Evolutionary conservation across 306 rosid species (phyloP).

Genomic region (Delonix regia): DNA sequence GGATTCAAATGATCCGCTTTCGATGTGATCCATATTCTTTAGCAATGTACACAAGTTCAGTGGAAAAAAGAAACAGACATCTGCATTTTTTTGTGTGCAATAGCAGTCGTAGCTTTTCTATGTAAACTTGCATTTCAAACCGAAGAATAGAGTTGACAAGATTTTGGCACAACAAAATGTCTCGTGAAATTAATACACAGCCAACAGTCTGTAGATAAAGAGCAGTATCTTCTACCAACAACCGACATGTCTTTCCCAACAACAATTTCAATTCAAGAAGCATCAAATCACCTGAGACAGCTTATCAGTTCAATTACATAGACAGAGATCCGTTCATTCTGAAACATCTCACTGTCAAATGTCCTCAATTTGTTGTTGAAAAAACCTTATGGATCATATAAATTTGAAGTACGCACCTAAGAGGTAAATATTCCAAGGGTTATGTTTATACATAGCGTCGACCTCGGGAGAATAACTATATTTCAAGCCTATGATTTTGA

Average conservation of each 20-base stretch:
- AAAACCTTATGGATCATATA: neutral
- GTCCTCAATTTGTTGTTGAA: neutral
- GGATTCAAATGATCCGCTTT: neutral
- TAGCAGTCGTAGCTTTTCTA: neutral
- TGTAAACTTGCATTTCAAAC: neutral
- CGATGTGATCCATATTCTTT: neutral
- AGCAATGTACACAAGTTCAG: neutral
- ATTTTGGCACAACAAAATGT: neutral
- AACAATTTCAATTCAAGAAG: neutral
- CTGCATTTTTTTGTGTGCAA: neutral
- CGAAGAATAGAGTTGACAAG: neutral
- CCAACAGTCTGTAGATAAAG: neutral
- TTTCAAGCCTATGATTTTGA: neutral
- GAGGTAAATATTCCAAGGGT: slow-evolving; percentile 2
- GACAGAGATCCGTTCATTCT: neutral
- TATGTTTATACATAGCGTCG: neutral
- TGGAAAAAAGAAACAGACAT: neutral
- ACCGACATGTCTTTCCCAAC: neutral
- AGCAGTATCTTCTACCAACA: neutral
- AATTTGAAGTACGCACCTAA: neutral
- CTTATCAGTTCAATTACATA: neutral
- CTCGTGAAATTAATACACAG: neutral
- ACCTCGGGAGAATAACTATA: neutral
- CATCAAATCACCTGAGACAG: no score
- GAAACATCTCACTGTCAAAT: neutral